Percentiles rank a stretch among this genome's conserved stretches.
These are phyloP conservation scores for Angomonas deanei DNA, from an alignment of 208 protist species.

Conservation along the genomic window DNA sequence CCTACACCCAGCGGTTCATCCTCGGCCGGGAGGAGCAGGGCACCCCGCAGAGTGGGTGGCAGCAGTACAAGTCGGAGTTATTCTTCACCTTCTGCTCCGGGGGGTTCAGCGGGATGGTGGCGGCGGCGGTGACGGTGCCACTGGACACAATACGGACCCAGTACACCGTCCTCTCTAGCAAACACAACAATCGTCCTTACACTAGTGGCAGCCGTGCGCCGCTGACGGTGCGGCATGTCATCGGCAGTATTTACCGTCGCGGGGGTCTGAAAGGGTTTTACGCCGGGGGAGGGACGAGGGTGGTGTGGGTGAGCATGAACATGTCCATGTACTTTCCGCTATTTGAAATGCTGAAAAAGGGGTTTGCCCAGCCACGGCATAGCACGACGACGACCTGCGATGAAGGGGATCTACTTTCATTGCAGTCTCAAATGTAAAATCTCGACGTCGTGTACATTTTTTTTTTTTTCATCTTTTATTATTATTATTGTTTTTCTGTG, in stretches of 20 bases:
- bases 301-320: constrained; percentile 78
- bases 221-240: constrained; percentile 29
- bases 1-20: constrained; percentile 25
- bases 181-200: too few relatives aligned
- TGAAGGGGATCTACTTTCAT: background rate
- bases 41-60: background rate
- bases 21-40: background rate
- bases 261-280: constrained; percentile 60
- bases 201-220: too few relatives aligned
- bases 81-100: constrained; percentile 56
- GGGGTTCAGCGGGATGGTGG: constrained; percentile 68
- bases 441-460: constrained; percentile 1
- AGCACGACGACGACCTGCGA: background rate
- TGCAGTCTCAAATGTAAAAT: background rate
- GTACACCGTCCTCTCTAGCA: constrained; percentile 43
- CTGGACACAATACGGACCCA: constrained; percentile 78
- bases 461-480: constrained; percentile 12
- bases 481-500: background rate
- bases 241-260: constrained; percentile 26
- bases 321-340: constrained; percentile 79
- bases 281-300: constrained; percentile 52
- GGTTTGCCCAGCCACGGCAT: background rate
- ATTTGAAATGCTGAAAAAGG: constrained; percentile 37
- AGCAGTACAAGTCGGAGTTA: constrained; percentile 14
- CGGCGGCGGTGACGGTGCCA: constrained; percentile 58